Base-by-base conservation (phyloP, 768 basidiomycete species). In the Mycena capillaripes region DNA sequence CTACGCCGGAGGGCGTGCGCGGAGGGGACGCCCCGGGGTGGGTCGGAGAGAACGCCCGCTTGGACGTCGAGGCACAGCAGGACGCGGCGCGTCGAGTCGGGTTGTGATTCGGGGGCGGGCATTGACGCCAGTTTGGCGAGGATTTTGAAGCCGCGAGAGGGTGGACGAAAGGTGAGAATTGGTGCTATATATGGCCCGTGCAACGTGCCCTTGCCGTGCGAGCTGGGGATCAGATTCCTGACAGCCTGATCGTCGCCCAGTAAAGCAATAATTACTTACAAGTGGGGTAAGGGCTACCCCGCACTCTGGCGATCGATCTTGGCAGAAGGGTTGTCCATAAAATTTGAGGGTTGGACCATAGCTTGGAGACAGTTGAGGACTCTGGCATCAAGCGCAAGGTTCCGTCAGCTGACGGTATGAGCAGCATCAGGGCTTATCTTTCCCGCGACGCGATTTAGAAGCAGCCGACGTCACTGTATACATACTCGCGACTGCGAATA, bases 61-160 rank as follows among this genome's bases (percentile, higher is more conserved):
- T 92, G 91, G 66, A 89, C 85, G 77, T 90, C 90, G 75, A 91
- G 84, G 67, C 91, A 81, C 71, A 92, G 87, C 69, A 92, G 88
- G 29, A 89, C 87, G 44, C 61, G 61, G 34, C 48, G 46, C 23
- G 61, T n/a, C 30, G 61, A 46, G 59, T 27, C 59, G 40, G 58
- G 23, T 8, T 9, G 57, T 11, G 23, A 10, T 53, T 40, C 58
- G 23, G 59, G 42, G 16, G 42, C 59, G 59, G 59, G 42, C 40
- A 42, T 46, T 23, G 17, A 21, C 7, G 55, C 55, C 55, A 36
- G 55, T 21, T 32, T 56, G 27, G 29, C n/a, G 53, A 30, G 32
- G 55, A 30, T 3, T 30, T 21, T 19, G 53, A 11, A 21, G 17
- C 19, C 30, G 19, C 36, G 12, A 25, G 58, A 56, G 55, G 16